Conservation (phyloP, 2,329 filamentous ascomycete genomes). For the Colletotrichum plurivorum region DNA sequence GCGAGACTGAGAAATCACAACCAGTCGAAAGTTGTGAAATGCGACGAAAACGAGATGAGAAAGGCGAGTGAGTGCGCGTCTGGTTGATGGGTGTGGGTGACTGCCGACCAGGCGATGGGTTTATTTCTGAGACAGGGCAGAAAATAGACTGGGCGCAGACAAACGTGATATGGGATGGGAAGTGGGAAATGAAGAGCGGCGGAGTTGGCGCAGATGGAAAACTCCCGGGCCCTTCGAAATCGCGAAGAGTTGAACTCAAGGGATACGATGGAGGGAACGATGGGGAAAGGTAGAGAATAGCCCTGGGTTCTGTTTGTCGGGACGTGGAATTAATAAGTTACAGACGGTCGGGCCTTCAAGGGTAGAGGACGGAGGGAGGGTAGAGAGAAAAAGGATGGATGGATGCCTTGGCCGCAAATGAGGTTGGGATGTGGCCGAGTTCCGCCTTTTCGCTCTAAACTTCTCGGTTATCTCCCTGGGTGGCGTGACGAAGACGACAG, state of each 20-base stretch:
- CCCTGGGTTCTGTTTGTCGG: constrained; percentile 5
- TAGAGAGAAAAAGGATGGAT: constrained; percentile 14
- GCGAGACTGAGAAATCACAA: constrained; percentile 1
- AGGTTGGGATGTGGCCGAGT: constrained; percentile 37
- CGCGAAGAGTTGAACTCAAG: constrained; percentile 3
- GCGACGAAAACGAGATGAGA: constrained; percentile 29
- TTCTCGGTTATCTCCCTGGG: constrained; percentile 39
- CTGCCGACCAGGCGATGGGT: constrained; percentile 36
- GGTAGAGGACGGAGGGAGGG: constrained; percentile 16
- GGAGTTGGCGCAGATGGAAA: constrained; percentile 29
- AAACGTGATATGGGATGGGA: constrained; percentile 35
- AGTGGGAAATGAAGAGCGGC: constrained; percentile 39
- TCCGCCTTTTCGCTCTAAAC: constrained; percentile 40
- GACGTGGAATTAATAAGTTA: constrained; percentile 26
- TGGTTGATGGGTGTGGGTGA: constrained; percentile 30
- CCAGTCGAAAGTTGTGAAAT: constrained; percentile 4
- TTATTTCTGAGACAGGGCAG: constrained; percentile 39
- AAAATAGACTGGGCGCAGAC: constrained; percentile 34
- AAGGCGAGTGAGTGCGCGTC: constrained; percentile 28
- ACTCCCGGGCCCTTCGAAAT: constrained; percentile 10
- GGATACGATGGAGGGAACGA: constrained; percentile 3
- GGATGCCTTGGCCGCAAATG: constrained; percentile 40
- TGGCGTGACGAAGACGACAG: constrained; percentile 35
- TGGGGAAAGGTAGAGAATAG: neutral
- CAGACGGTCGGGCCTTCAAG: constrained; percentile 33